Percentiles rank a stretch among this genome's conserved stretches.
Evolutionary conservation across 139 green algal species (phyloP).

Genomic region (Eudorina sp.): DNA sequence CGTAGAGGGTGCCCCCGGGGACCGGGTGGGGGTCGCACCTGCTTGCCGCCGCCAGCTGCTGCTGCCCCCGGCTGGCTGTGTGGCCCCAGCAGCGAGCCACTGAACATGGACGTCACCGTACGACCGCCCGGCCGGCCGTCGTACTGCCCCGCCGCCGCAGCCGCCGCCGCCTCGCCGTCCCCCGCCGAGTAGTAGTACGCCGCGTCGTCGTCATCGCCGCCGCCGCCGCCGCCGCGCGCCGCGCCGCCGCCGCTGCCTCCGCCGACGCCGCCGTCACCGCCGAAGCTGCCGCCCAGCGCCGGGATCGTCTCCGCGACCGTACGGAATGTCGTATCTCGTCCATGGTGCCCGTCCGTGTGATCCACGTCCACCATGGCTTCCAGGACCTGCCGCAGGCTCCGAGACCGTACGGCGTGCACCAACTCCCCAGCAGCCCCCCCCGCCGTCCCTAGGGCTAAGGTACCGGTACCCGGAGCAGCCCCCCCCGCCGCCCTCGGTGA

Average conservation of each 20-base stretch:
- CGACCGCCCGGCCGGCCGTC: slow-evolving; percentile 1
- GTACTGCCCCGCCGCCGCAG: too few relatives aligned
- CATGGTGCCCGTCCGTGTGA: slow-evolving; percentile 30
- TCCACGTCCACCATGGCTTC: slow-evolving; percentile 19
- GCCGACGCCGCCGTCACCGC: neutral
- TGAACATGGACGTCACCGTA: neutral
- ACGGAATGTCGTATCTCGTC: slow-evolving; percentile 3
- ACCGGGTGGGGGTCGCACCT: neutral
- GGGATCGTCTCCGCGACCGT: slow-evolving; percentile 36
- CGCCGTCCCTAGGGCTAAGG: neutral
- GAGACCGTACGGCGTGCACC: too few relatives aligned
- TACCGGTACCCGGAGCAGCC: neutral
- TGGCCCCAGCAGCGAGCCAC: neutral
- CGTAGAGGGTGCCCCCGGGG: neutral
- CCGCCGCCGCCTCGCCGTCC: slow-evolving; percentile 22
- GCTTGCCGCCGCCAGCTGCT: neutral
- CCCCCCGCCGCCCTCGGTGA: neutral
- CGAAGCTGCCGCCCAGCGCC: neutral
- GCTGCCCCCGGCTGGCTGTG: neutral
- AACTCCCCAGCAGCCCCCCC: neutral
- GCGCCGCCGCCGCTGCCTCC: neutral
- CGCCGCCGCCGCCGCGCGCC: too few relatives aligned
- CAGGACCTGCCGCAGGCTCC: neutral
- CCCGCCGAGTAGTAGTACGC: slow-evolving; percentile 8
- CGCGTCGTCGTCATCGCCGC: slow-evolving; percentile 17